These are phyloP conservation scores for Nepenthes mirabilis DNA, from an alignment of 148 eudicot species.

Conservation along the genomic window DNA sequence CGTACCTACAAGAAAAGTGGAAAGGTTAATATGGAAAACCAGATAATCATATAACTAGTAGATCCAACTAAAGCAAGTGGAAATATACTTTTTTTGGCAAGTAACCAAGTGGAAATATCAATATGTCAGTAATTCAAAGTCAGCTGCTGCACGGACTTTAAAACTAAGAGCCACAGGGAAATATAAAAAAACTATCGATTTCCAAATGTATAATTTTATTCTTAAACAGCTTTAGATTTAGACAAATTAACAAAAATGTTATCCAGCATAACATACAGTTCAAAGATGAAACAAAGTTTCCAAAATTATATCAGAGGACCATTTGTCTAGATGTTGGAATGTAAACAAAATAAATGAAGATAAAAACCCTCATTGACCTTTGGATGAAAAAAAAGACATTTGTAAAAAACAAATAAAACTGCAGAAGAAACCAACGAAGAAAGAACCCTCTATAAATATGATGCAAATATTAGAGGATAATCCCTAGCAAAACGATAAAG, in stretches of 20 bases:
- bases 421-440: no score
- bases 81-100: background rate
- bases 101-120: no score
- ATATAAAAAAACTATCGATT: background rate
- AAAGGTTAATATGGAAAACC: background rate
- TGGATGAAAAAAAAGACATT: background rate
- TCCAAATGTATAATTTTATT: no score
- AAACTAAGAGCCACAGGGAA: background rate
- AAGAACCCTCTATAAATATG: background rate
- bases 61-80: background rate
- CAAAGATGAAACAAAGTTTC: no score
- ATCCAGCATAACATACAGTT: no score
- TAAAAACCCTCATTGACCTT: background rate
- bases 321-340: background rate
- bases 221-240: no score
- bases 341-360: background rate
- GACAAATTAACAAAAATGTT: no score
- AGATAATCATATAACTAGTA: background rate
- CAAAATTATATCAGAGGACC: background rate
- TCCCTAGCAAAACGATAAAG: no score
- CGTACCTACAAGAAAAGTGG: slow-evolving; percentile 52
- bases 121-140: no score
- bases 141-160: background rate
- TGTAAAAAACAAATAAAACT: background rate
- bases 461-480: no score